A percentile compares a stretch with the other conserved stretches of the same genome.
Conservation (phyloP, 768 basidiomycete species). For the Leccinum truebloodii region DNA sequence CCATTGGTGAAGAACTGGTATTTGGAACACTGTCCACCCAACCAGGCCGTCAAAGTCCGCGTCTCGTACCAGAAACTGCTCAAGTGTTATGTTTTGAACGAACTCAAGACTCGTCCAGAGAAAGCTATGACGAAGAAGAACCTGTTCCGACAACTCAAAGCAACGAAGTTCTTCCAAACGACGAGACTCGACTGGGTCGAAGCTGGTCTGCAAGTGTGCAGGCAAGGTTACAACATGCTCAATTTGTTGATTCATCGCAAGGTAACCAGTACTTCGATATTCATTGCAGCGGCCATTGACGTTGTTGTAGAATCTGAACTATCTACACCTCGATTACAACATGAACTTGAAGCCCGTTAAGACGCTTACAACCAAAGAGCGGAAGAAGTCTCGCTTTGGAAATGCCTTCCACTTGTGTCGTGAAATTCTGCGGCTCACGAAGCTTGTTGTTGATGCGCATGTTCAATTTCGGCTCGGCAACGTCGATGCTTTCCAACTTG, state of each 20-base stretch:
- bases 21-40: slow-evolving; percentile 95
- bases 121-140: slow-evolving; percentile 99
- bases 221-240: slow-evolving; percentile 99
- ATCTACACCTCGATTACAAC: slow-evolving; percentile 96
- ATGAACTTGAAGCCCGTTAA: slow-evolving; percentile 98
- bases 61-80: slow-evolving; percentile 98
- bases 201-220: slow-evolving; percentile 96
- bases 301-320: slow-evolving; percentile 72
- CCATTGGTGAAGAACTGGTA: slow-evolving; percentile 99
- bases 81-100: slow-evolving; percentile 95
- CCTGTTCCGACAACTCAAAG: slow-evolving; percentile 91
- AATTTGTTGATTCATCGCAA: slow-evolving; percentile 99
- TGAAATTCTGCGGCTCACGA: slow-evolving; percentile 96
- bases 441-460: slow-evolving; percentile 98
- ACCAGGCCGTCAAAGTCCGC: slow-evolving; percentile 95
- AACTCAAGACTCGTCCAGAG: slow-evolving; percentile 83
- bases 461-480: slow-evolving; percentile 98
- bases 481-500: slow-evolving; percentile 98
- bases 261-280: slow-evolving; percentile 38
- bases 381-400: slow-evolving; percentile 99
- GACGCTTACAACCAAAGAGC: slow-evolving; percentile 98
- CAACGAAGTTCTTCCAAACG: slow-evolving; percentile 99
- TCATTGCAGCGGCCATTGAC: slow-evolving; percentile 1
- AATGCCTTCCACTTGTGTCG: slow-evolving; percentile 98
- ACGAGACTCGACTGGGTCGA: slow-evolving; percentile 99